Evolutionary conservation across 2,329 filamentous ascomycete genomes (phyloP).

Genomic region (Falciphora oryzae): DNA sequence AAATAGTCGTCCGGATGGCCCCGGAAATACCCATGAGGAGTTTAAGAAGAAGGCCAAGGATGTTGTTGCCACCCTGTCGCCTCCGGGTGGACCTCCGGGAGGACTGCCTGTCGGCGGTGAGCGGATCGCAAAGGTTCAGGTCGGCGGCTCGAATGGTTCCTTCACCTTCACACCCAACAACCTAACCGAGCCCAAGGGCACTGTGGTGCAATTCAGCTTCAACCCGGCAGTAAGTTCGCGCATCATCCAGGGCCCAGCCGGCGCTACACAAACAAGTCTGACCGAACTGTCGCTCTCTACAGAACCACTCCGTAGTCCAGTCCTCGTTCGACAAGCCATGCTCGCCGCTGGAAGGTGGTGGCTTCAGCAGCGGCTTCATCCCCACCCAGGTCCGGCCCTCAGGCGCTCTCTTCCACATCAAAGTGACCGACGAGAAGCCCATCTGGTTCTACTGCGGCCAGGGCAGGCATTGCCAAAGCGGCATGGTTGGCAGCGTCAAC

Average conservation of each 20-base stretch:
- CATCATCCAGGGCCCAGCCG: no score
- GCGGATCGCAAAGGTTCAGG: constrained; percentile 27
- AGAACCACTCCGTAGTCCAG: constrained; percentile 34
- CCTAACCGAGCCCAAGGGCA: constrained; percentile 26
- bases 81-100: constrained; percentile 21
- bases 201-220: constrained; percentile 29
- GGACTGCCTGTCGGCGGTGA: constrained; percentile 27
- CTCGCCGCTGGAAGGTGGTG: constrained; percentile 27
- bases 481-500: constrained; percentile 45
- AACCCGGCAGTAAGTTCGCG: constrained; percentile 22
- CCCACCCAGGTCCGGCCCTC: constrained; percentile 26
- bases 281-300: neutral
- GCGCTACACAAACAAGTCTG: neutral
- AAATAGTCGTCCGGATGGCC: neutral
- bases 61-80: constrained; percentile 23
- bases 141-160: constrained; percentile 26
- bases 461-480: constrained; percentile 30
- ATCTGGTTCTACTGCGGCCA: constrained; percentile 33
- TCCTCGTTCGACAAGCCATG: constrained; percentile 34
- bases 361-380: constrained; percentile 34
- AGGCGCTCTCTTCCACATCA: constrained; percentile 27
- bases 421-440: constrained; percentile 26
- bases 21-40: constrained; percentile 29
- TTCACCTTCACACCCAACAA: constrained; percentile 27
- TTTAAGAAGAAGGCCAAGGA: constrained; percentile 25